Base-by-base conservation (phyloP, 352 stramenopile species). In the Globisporangium ultimum region DNA sequence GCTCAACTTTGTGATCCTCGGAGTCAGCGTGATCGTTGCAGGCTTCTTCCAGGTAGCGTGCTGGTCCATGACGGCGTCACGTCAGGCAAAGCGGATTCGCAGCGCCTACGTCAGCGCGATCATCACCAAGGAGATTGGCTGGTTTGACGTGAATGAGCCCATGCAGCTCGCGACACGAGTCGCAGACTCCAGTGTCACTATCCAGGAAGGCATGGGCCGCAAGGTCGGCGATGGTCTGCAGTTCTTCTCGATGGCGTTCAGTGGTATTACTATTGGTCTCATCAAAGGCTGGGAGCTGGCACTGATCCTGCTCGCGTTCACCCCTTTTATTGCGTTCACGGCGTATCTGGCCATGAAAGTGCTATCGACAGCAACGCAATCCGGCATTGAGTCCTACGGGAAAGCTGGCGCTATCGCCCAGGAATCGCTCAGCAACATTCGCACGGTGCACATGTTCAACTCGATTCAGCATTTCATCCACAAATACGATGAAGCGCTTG, bases 381-480 rank as follows among this genome's bases (percentile, higher is more conserved):
- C 58, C 3, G 72, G 70, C 24, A 72, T 87, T 11, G 69, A 89
- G 22, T 82, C 78, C 47, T 90, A 90, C 48, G 74, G 64, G 15
- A 69, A 90, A 49, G 84, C 80, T 24, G 84, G 84, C 21, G 74
- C 80, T 0, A 58, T 93, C 18, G 81, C 81, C 0, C 80, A 95
- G 49, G 86, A 93, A 36, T 68, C 77, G 1, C 67, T 93, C 28
- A 70, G 75, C 47, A 93, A 90, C 48, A 74, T 90, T 5, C 79
- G 80, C 20, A 93, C 84, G 0, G 83, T 94, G 43, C 74, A 90
- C 72, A 83, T 87, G 71, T 88, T 92, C 70, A 90, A 88, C 58
- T 69, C 82, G 0, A 76, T 89, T 32, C 48, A 69, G 6, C 67
- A 85, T 34, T 87, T 91, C 42, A 61, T 45, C 61, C 74, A 14